A percentile compares a stretch with the other conserved stretches of the same genome.
These are phyloP conservation scores for Pseudozyma sp. DNA, from an alignment of 1,284 basidiomycete genomes.

Conservation along the genomic window DNA sequence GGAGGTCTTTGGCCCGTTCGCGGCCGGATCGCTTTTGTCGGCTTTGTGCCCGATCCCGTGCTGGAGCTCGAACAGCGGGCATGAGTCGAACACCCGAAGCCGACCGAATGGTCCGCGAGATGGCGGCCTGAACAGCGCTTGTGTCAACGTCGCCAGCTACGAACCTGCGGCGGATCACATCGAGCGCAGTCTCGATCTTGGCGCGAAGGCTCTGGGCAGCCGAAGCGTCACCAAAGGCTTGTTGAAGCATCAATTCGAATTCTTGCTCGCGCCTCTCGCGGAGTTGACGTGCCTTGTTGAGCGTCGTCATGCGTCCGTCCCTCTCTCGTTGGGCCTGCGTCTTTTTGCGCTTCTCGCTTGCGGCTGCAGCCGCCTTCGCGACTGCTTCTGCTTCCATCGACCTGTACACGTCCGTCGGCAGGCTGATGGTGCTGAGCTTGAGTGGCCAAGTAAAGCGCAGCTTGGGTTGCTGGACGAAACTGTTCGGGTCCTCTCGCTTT, in stretches of 20 bases:
- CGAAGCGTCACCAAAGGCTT: slow-evolving; percentile 19
- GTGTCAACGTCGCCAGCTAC: slow-evolving; percentile 23
- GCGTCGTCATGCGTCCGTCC: slow-evolving; percentile 36
- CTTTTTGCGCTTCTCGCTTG: neutral
- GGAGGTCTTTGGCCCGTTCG: neutral
- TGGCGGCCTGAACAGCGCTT: slow-evolving; percentile 26
- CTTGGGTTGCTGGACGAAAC: neutral
- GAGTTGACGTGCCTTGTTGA: slow-evolving; percentile 41
- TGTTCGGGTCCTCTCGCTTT: slow-evolving; percentile 6
- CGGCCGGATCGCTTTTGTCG: neutral
- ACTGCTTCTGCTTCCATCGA: neutral
- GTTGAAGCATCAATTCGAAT: slow-evolving; percentile 30
- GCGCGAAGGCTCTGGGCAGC: slow-evolving; percentile 26
- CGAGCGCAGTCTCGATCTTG: slow-evolving; percentile 38
- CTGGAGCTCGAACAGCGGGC: slow-evolving; percentile 23
- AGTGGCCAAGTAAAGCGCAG: slow-evolving; percentile 38
- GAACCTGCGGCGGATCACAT: slow-evolving; percentile 29
- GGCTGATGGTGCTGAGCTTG: slow-evolving; percentile 20
- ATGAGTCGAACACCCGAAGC: slow-evolving; percentile 25
- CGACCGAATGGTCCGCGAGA: slow-evolving; percentile 26
- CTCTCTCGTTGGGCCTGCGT: slow-evolving; percentile 24
- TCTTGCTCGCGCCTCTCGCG: slow-evolving; percentile 27
- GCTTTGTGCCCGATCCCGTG: slow-evolving; percentile 6
- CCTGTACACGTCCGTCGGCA: slow-evolving; percentile 17
- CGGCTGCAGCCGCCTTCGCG: neutral